Conservation (phyloP, 2,329 filamentous ascomycete genomes). For the Fusarium sp. region DNA sequence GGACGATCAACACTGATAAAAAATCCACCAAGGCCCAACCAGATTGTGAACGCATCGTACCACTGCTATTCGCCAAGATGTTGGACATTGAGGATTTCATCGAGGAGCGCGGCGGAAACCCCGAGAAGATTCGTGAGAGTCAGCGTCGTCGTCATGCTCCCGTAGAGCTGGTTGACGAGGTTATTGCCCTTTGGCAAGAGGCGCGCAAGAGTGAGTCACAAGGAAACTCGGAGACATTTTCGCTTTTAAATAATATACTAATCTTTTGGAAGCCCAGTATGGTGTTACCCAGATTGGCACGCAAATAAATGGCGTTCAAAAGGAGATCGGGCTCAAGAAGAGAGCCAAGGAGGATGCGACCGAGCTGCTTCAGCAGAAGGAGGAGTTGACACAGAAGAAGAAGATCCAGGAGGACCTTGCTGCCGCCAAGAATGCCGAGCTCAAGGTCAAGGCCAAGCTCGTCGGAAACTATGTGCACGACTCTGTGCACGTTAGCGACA, state of each 20-base stretch:
- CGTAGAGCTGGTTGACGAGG: constrained; percentile 87
- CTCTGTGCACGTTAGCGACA: constrained; percentile 82
- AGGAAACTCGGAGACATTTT: constrained; percentile 5
- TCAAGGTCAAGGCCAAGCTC: constrained; percentile 81
- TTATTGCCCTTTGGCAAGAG: constrained; percentile 87
- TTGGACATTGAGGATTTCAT: constrained; percentile 83
- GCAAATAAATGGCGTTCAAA: constrained; percentile 88
- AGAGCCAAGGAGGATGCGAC: constrained; percentile 92
- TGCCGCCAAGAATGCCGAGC: constrained; percentile 74
- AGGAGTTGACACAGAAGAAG: constrained; percentile 80
- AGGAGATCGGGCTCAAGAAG: constrained; percentile 90
- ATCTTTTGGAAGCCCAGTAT: constrained; percentile 65
- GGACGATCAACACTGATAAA: constrained; percentile 38
- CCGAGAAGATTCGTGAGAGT: constrained; percentile 89
- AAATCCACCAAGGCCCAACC: constrained; percentile 36
- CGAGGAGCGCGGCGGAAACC: constrained; percentile 87
- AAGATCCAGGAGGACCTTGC: constrained; percentile 80
- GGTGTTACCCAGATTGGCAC: constrained; percentile 80
- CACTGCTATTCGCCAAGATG: constrained; percentile 58
- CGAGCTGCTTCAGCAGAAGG: constrained; percentile 81
- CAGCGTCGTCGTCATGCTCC: constrained; percentile 83
- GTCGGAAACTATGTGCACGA: constrained; percentile 82
- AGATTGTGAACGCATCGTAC: constrained; percentile 29
- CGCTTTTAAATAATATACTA: constrained; percentile 8
- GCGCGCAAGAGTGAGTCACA: constrained; percentile 70